phyloP scores from a whole-genome alignment of 2,329 filamentous ascomycete species.

The Cladosporium sp. region DNA sequence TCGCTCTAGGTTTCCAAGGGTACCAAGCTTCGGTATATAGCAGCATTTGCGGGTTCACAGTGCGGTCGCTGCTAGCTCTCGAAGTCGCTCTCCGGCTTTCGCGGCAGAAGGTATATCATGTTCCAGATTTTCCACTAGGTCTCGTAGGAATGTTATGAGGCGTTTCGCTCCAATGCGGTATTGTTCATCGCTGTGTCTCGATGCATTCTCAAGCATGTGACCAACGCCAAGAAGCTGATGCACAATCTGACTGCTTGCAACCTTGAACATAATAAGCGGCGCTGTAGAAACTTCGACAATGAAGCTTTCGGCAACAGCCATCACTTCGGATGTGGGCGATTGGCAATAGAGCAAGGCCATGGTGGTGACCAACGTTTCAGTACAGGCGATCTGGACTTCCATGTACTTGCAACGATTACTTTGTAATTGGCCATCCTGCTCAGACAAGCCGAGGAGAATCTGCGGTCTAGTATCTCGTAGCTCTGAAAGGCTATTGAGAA shows the following conservation, averaged over 20 bases:
- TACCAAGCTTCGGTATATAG: too few species aligned
- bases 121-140: not conserved
- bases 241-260: not conserved
- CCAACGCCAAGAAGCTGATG: not conserved
- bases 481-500: not conserved
- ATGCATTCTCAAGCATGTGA: not conserved
- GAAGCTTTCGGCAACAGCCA: not conserved
- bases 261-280: constrained; percentile 4
- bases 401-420: not conserved
- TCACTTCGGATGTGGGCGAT: not conserved
- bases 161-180: not conserved
- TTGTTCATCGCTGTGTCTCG: not conserved
- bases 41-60: not conserved
- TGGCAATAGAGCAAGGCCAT: not conserved
- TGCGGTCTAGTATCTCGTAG: not conserved
- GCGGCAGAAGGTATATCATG: constrained; percentile 1
- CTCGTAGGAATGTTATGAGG: not conserved
- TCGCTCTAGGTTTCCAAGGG: too few species aligned
- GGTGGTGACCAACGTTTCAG: not conserved
- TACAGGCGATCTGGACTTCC: not conserved
- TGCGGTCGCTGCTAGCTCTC: not conserved
- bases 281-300: not conserved
- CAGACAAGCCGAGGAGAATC: not conserved
- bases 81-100: not conserved
- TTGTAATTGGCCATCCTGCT: not conserved